Percentiles rank a stretch among this genome's conserved stretches.
Evolutionary conservation across 495 filamentous ascomycete genomes (phyloP).

Genomic region (Gamarada debralockiae): DNA sequence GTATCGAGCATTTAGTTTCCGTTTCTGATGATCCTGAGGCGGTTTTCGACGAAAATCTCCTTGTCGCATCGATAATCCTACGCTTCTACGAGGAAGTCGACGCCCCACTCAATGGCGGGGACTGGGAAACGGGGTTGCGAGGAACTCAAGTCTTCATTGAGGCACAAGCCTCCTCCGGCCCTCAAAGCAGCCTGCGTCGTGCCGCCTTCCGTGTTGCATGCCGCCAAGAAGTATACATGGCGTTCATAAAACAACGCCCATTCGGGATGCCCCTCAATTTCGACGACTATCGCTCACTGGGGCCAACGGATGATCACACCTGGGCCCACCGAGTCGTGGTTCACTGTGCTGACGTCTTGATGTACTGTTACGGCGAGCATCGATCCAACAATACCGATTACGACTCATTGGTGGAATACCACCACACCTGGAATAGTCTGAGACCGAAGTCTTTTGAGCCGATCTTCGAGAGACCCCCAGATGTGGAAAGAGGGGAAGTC

Average conservation of each 20-base stretch:
- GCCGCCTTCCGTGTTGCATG: conserved; percentile 34
- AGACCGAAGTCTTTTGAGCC: conserved; percentile 12
- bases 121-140: conserved; percentile 18
- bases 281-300: conserved; percentile 26
- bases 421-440: background rate
- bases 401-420: conserved; percentile 26
- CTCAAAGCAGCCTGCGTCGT: conserved; percentile 25
- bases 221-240: conserved; percentile 35
- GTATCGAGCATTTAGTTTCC: conserved; percentile 23
- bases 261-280: conserved; percentile 25
- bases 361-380: conserved; percentile 29
- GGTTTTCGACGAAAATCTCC: conserved; percentile 32
- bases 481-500: conserved; percentile 16
- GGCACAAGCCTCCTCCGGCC: conserved; percentile 6
- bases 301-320: conserved; percentile 28
- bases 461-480: background rate
- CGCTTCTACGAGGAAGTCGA: conserved; percentile 35
- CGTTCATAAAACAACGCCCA: conserved; percentile 33
- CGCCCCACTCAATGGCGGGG: conserved; percentile 21
- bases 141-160: conserved; percentile 20
- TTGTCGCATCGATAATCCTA: conserved; percentile 30
- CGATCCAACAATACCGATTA: conserved; percentile 14
- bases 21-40: conserved; percentile 23
- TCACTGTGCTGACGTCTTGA: conserved; percentile 27
- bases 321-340: conserved; percentile 29